A percentile compares a stretch with the other conserved stretches of the same genome.
These are phyloP conservation scores for Discostella stelligeroides DNA, from an alignment of 108 stramenopile species.

Conservation along the genomic window DNA sequence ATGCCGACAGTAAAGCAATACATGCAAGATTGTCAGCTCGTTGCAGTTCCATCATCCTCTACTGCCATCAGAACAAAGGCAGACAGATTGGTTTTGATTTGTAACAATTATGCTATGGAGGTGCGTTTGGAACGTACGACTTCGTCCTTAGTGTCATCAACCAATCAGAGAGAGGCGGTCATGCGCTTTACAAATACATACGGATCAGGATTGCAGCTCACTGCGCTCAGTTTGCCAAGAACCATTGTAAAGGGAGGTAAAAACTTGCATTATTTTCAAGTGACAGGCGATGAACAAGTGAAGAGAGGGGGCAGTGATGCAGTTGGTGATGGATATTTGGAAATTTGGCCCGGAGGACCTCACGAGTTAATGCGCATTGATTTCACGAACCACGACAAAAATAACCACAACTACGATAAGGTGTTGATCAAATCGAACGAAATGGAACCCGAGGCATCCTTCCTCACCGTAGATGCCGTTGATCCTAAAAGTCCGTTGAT, in stretches of 20 bases:
- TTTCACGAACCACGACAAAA: constrained; percentile 6
- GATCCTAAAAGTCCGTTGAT: constrained; percentile 9
- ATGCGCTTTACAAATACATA: constrained; percentile 35
- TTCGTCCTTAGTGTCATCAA: background rate
- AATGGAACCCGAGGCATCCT: constrained; percentile 35
- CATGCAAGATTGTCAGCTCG: constrained; percentile 49
- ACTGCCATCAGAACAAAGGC: constrained; percentile 7
- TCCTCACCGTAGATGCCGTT: constrained; percentile 11
- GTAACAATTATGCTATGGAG: constrained; percentile 37
- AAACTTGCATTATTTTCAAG: constrained; percentile 45
- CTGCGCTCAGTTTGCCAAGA: constrained; percentile 14
- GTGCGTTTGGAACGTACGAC: constrained; percentile 23
- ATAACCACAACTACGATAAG: too few relatives aligned
- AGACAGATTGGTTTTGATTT: constrained; percentile 28
- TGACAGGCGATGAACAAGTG: background rate
- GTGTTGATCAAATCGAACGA: constrained; percentile 11
- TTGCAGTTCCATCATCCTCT: constrained; percentile 10
- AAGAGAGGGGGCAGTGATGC: background rate
- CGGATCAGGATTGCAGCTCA: constrained; percentile 37
- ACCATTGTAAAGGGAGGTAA: constrained; percentile 25
- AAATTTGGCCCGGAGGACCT: constrained; percentile 41
- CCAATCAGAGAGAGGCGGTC: background rate
- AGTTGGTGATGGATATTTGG: constrained; percentile 21
- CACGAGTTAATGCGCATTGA: constrained; percentile 24
- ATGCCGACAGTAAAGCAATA: constrained; percentile 4